phyloP scores from a whole-genome alignment of 192 early-diverging fungal genomes.

The Linnemannia schmuckeri region DNA sequence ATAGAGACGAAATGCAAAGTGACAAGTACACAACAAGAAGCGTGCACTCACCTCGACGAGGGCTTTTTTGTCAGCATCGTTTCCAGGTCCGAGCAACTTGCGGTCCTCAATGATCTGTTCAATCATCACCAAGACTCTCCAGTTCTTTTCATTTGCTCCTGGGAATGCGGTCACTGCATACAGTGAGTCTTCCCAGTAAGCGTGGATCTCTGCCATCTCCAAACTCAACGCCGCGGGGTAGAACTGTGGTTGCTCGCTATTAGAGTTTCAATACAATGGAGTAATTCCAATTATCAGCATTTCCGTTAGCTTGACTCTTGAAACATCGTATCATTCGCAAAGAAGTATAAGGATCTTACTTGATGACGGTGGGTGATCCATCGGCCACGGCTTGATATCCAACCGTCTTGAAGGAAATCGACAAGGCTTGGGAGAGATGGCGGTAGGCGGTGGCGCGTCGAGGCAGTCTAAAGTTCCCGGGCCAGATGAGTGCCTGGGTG shows the following conservation, averaged over 20 bases:
- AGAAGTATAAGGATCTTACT: slow-evolving; percentile 17
- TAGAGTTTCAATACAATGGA: too few species aligned
- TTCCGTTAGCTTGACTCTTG: not conserved
- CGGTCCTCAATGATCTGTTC: slow-evolving; percentile 75
- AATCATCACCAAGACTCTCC: slow-evolving; percentile 69
- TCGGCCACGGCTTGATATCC: not conserved
- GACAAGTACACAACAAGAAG: not conserved
- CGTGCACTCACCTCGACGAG: slow-evolving; percentile 61
- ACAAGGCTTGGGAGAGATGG: slow-evolving; percentile 21
- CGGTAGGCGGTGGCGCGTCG: slow-evolving; percentile 40
- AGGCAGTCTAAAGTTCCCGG: slow-evolving; percentile 27
- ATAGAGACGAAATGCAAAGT: not conserved
- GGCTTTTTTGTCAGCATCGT: slow-evolving; percentile 65
- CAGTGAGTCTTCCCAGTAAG: slow-evolving; percentile 72
- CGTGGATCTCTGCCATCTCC: slow-evolving; percentile 67
- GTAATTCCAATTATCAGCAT: not conserved
- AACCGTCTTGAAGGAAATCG: slow-evolving; percentile 1
- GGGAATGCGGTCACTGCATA: slow-evolving; percentile 70
- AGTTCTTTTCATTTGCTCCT: slow-evolving; percentile 70
- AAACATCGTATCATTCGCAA: not conserved
- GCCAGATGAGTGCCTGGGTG: slow-evolving; percentile 26
- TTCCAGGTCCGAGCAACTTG: slow-evolving; percentile 63
- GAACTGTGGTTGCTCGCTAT: slow-evolving; percentile 37
- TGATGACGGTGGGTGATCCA: slow-evolving; percentile 14
- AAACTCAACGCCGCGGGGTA: slow-evolving; percentile 51